Conservation (phyloP, 2,329 filamentous ascomycete genomes). For the Monosporascus sp. region DNA sequence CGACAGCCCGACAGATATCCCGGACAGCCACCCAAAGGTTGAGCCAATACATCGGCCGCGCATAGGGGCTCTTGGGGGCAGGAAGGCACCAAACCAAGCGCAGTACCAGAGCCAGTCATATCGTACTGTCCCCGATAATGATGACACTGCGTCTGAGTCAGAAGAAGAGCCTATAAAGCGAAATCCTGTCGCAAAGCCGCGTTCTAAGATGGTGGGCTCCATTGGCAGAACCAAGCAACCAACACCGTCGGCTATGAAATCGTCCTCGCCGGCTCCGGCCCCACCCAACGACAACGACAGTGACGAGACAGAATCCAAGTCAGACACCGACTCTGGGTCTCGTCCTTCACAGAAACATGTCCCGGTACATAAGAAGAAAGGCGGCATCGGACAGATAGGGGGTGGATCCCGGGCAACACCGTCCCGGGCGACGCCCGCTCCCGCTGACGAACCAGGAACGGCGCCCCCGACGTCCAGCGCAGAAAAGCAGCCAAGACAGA, state of each 20-base stretch:
- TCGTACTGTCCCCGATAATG: constrained; percentile 16
- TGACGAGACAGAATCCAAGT: constrained; percentile 18
- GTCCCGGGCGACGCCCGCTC: not conserved
- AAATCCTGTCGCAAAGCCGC: constrained; percentile 4
- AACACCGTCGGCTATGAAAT: constrained; percentile 18
- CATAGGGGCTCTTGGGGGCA: constrained; percentile 17
- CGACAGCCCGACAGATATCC: constrained; percentile 10
- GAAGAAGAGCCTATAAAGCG: constrained; percentile 17
- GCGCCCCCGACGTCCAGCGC: not conserved
- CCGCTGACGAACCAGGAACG: not conserved
- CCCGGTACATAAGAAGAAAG: constrained; percentile 8
- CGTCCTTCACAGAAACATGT: constrained; percentile 2
- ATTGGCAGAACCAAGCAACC: constrained; percentile 20
- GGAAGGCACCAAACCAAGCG: constrained; percentile 4
- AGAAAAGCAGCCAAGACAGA: not conserved
- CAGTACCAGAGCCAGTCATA: constrained; percentile 17
- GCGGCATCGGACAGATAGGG: constrained; percentile 5
- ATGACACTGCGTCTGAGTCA: constrained; percentile 26
- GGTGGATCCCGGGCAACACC: constrained; percentile 1
- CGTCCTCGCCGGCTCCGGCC: constrained; percentile 15
- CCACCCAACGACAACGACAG: constrained; percentile 9
- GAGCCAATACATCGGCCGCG: constrained; percentile 9
- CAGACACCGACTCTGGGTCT: constrained; percentile 10
- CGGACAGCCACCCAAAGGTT: constrained; percentile 12
- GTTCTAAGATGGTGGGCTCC: constrained; percentile 11